Evolutionary conservation across 805 yeast species (phyloP).

Genomic region (Metschnikowia dekortorum): DNA sequence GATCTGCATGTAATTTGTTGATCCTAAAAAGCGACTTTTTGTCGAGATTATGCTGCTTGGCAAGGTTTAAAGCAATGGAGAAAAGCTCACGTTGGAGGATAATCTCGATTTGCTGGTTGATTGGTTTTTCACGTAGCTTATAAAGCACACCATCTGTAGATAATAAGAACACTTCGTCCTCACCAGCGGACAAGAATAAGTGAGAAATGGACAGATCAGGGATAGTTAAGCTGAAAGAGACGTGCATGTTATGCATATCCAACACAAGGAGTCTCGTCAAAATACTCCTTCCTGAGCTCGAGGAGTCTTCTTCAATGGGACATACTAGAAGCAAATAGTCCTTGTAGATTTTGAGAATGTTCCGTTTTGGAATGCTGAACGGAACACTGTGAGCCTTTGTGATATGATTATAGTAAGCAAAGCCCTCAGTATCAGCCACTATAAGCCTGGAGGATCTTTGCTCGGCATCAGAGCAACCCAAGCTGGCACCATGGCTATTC

Average conservation of each 20-base stretch:
- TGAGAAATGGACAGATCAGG: constrained; percentile 56
- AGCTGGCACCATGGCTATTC: constrained; percentile 44
- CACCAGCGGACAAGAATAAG: constrained; percentile 42
- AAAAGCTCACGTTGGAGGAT: constrained; percentile 67
- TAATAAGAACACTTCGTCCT: constrained; percentile 57
- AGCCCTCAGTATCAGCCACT: constrained; percentile 59
- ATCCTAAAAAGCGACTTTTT: constrained; percentile 27
- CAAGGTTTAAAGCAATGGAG: constrained; percentile 68
- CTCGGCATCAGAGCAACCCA: constrained; percentile 45
- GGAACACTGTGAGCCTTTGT: constrained; percentile 53
- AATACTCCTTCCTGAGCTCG: constrained; percentile 13
- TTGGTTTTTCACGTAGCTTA: constrained; percentile 59
- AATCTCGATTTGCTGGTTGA: constrained; percentile 64
- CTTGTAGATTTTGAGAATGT: constrained; percentile 42
- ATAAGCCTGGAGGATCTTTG: constrained; percentile 47
- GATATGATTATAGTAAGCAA: constrained; percentile 56
- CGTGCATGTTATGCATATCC: constrained; percentile 64
- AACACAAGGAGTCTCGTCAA: constrained; percentile 61
- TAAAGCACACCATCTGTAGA: constrained; percentile 75
- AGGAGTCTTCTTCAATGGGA: constrained; percentile 28
- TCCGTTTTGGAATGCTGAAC: constrained; percentile 54
- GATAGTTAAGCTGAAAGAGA: constrained; percentile 67
- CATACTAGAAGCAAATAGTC: constrained; percentile 60
- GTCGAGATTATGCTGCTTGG: constrained; percentile 34
- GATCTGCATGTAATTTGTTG: constrained; percentile 59